Conservation (phyloP, 2,329 filamentous ascomycete species). For the Ceratocystis smalleyi region DNA sequence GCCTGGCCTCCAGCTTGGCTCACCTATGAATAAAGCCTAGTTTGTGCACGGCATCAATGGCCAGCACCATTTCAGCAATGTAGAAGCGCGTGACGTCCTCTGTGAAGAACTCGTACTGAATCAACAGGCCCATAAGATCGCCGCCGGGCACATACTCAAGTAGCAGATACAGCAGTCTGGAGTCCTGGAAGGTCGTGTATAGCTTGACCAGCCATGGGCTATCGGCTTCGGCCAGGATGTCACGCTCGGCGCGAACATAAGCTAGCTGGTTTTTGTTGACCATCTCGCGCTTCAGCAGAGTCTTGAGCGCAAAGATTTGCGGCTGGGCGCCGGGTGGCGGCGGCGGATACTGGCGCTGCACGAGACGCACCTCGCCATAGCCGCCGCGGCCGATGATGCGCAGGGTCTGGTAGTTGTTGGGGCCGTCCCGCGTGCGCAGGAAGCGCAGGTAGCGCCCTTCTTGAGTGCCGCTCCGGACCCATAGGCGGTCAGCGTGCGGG, state of each 20-base stretch:
- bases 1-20: conserved; percentile 26
- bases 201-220: conserved; percentile 70
- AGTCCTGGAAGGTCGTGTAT: conserved; percentile 65
- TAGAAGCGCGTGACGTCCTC: conserved; percentile 75
- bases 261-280: conserved; percentile 69
- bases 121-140: conserved; percentile 72
- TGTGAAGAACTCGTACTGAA: conserved; percentile 72
- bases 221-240: conserved; percentile 64
- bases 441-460: conserved; percentile 60
- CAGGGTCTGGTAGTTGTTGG: conserved; percentile 57
- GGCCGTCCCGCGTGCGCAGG: conserved; percentile 52
- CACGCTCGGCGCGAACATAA: conserved; percentile 63
- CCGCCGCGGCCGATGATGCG: conserved; percentile 71
- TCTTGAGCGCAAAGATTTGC: conserved; percentile 67
- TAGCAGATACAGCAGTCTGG: conserved; percentile 60
- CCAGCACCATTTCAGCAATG: conserved; percentile 64
- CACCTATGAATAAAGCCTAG: conserved; percentile 66
- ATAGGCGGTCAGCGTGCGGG: conserved; percentile 10
- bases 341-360: conserved; percentile 43
- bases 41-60: conserved; percentile 69
- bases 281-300: conserved; percentile 65
- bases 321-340: conserved; percentile 36
- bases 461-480: conserved; percentile 13
- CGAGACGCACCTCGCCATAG: conserved; percentile 64
- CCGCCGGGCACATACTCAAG: conserved; percentile 72